Conservation (phyloP, 2,329 filamentous ascomycete species). For the Aspergillus puulaauensis region DNA sequence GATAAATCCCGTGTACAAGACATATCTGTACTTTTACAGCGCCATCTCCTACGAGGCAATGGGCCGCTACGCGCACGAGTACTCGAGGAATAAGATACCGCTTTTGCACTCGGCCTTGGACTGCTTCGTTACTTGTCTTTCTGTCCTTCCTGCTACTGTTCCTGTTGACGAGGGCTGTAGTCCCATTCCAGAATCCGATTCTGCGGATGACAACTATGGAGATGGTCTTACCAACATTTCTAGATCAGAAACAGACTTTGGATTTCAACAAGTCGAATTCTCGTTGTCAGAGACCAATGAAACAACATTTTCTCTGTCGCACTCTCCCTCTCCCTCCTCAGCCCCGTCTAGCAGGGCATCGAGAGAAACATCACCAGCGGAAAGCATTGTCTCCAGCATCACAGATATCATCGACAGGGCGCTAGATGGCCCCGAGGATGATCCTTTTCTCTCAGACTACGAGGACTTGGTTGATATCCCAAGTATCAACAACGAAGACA, state of each 20-base stretch:
- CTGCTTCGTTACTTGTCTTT: constrained; percentile 36
- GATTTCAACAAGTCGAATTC: not conserved
- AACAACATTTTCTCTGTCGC: not conserved
- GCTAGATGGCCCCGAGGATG: constrained; percentile 17
- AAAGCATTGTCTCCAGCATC: constrained; percentile 23
- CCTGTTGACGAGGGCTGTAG: not conserved
- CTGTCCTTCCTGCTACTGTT: constrained; percentile 24
- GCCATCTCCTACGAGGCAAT: constrained; percentile 48
- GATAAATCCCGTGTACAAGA: constrained; percentile 34
- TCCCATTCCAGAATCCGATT: not conserved
- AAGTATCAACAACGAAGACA: too few species aligned
- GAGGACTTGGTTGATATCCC: constrained; percentile 1
- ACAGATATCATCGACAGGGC: constrained; percentile 29
- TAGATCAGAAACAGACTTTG: too few species aligned
- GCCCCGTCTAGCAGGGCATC: not conserved
- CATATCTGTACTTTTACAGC: constrained; percentile 49
- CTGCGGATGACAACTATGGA: not conserved
- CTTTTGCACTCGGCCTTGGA: constrained; percentile 42
- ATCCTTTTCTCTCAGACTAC: constrained; percentile 27
- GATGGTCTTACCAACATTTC: not conserved
- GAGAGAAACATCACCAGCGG: constrained; percentile 9
- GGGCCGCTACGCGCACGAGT: constrained; percentile 47
- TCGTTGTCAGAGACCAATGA: constrained; percentile 12
- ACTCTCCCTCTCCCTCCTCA: not conserved
- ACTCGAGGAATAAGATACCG: constrained; percentile 45